These are phyloP conservation scores for Cryoendolithus antarcticus DNA, from an alignment of 2,329 filamentous ascomycete genomes.

Conservation along the genomic window DNA sequence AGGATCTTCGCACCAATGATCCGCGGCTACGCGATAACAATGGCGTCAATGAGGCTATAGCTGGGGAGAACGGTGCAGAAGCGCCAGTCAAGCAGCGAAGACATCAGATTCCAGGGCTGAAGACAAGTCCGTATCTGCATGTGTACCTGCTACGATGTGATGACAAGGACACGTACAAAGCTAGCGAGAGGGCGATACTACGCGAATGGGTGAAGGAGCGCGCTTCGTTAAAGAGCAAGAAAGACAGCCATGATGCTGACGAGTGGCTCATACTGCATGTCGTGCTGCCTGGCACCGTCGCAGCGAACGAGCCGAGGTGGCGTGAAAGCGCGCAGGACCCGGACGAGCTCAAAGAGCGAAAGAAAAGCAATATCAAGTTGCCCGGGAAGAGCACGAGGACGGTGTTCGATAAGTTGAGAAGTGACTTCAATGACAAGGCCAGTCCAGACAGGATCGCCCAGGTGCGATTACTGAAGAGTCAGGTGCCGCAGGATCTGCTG, in stretches of 20 bases:
- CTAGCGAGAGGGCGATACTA: slow-evolving; percentile 61
- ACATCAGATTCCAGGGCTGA: slow-evolving; percentile 89
- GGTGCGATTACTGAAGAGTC: slow-evolving; percentile 54
- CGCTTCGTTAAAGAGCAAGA: slow-evolving; percentile 52
- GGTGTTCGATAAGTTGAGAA: slow-evolving; percentile 75
- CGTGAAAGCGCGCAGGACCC: slow-evolving; percentile 36
- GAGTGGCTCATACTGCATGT: slow-evolving; percentile 95
- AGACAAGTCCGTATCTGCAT: slow-evolving; percentile 88
- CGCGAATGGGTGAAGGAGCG: slow-evolving; percentile 84
- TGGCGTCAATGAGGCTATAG: slow-evolving; percentile 11
- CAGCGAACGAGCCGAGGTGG: slow-evolving; percentile 62
- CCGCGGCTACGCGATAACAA: slow-evolving; percentile 10
- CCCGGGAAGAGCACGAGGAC: slow-evolving; percentile 65
- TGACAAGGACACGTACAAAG: slow-evolving; percentile 89
- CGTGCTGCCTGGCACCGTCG: slow-evolving; percentile 72
- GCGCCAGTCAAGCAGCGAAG: slow-evolving; percentile 60
- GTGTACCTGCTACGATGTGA: slow-evolving; percentile 82
- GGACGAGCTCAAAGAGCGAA: slow-evolving; percentile 53
- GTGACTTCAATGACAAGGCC: slow-evolving; percentile 80
- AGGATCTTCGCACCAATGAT: slow-evolving; percentile 8
- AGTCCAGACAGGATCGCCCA: slow-evolving; percentile 70
- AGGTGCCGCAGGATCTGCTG: slow-evolving; percentile 33
- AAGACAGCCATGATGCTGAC: slow-evolving; percentile 90
- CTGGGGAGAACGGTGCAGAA: slow-evolving; percentile 10
- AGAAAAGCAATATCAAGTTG: slow-evolving; percentile 57